phyloP scores from a whole-genome alignment of 768 basidiomycete species.

The Daedalea quercina region DNA sequence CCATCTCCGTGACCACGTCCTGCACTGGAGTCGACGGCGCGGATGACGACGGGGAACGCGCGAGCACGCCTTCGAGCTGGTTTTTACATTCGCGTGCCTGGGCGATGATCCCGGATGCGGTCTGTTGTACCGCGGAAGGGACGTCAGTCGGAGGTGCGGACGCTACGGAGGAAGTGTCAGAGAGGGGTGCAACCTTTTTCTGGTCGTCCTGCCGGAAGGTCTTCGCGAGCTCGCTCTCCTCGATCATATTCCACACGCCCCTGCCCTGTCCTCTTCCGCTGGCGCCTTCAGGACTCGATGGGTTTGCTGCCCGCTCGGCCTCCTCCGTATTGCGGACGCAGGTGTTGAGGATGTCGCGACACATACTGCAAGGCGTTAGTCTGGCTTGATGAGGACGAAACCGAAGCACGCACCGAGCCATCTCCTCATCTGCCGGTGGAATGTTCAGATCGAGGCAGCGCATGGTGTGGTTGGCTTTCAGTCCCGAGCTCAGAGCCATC shows the following conservation, averaged over 20 bases:
- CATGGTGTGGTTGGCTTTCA: conserved; percentile 81
- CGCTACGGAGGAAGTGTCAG: conserved; percentile 11
- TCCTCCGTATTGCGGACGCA: conserved; percentile 94
- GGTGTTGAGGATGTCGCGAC: conserved; percentile 81
- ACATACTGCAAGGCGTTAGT: too few relatives aligned
- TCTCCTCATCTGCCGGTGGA: conserved; percentile 76
- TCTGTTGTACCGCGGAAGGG: conserved; percentile 16
- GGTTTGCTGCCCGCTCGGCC: conserved; percentile 41
- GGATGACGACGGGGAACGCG: conserved; percentile 17
- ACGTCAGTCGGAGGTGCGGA: conserved; percentile 17
- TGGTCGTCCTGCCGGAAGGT: conserved; percentile 55
- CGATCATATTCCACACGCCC: conserved; percentile 81
- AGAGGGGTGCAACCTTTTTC: conserved; percentile 38
- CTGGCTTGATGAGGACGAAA: too few relatives aligned
- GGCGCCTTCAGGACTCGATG: conserved; percentile 16
- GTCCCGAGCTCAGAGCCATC: conserved; percentile 82
- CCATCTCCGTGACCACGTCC: conserved; percentile 30
- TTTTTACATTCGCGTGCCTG: conserved; percentile 34
- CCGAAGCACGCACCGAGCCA: conserved; percentile 43
- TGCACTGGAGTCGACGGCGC: conserved; percentile 5
- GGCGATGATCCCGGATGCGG: conserved; percentile 38
- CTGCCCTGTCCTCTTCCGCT: conserved; percentile 52
- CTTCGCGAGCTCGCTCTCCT: conserved; percentile 77
- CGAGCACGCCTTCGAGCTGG: conserved; percentile 22
- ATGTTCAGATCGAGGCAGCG: conserved; percentile 92